These are phyloP conservation scores for Capsicum rhomboideum DNA, from an alignment of 257 asterid species.

Conservation along the genomic window DNA sequence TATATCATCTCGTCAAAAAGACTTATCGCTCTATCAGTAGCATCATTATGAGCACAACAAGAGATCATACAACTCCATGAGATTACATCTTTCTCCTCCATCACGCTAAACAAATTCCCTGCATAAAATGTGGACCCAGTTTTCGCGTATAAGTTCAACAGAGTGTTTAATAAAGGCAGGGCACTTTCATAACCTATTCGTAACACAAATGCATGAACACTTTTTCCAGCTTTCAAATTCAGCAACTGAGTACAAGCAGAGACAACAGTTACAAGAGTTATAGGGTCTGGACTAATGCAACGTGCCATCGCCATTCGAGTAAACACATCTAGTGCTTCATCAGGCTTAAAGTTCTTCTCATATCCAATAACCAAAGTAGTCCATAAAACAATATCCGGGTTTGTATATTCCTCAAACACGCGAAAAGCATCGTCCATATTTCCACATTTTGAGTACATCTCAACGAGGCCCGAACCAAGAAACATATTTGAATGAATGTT, in stretches of 20 bases:
- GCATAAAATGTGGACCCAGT: constrained; percentile 32
- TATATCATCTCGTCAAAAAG: constrained; percentile 43
- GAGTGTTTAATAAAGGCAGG: constrained; percentile 41
- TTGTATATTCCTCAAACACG: constrained; percentile 50
- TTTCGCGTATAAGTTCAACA: constrained; percentile 55
- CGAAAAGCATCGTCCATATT: constrained; percentile 36
- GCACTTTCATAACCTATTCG: constrained; percentile 24
- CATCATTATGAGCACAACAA: constrained; percentile 64
- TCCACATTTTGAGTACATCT: constrained; percentile 66
- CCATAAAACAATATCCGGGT: constrained; percentile 69
- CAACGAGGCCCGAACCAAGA: constrained; percentile 56
- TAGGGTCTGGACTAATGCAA: constrained; percentile 27
- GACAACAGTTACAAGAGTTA: constrained; percentile 46
- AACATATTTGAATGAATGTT: constrained; percentile 32
- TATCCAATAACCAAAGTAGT: constrained; percentile 55
- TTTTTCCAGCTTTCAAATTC: constrained; percentile 42
- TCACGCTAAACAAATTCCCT: constrained; percentile 35
- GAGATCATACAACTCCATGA: constrained; percentile 77
- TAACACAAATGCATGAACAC: constrained; percentile 52
- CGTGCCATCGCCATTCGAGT: constrained; percentile 21
- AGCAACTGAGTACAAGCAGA: constrained; percentile 59
- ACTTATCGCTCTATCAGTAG: constrained; percentile 31
- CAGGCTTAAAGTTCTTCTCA: constrained; percentile 39
- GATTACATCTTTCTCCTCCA: constrained; percentile 59
- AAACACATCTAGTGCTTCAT: constrained; percentile 36